These are phyloP conservation scores for Goffeauzyma gilvescens DNA, from an alignment of 768 basidiomycete genomes.

Conservation along the genomic window DNA sequence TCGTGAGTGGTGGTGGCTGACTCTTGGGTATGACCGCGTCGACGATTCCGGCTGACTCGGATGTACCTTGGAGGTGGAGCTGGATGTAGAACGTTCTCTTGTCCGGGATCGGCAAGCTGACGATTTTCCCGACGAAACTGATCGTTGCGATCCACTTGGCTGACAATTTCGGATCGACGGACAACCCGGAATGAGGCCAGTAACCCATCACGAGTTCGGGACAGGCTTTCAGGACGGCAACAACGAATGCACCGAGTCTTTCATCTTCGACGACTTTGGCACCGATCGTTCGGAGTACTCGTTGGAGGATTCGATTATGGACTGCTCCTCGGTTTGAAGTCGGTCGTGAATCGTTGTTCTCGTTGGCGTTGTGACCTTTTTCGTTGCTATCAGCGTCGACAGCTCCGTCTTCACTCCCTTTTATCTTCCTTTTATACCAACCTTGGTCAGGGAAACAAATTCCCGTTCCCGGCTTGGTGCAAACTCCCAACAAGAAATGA, in stretches of 20 bases:
- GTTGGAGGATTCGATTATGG: constrained; percentile 64
- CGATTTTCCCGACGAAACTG: constrained; percentile 55
- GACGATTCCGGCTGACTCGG: neutral
- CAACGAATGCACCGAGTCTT: constrained; percentile 61
- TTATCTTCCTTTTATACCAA: constrained; percentile 61
- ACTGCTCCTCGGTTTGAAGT: too few species aligned
- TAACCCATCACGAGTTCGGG: constrained; percentile 57
- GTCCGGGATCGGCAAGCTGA: constrained; percentile 55
- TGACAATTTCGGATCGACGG: constrained; percentile 23
- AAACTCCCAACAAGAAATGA: constrained; percentile 70
- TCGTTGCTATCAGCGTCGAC: constrained; percentile 24
- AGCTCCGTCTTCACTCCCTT: constrained; percentile 14
- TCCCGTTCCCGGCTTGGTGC: constrained; percentile 59
- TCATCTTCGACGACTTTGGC: constrained; percentile 70
- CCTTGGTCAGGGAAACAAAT: constrained; percentile 76
- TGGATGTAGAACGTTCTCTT: constrained; percentile 40
- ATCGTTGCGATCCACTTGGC: constrained; percentile 67
- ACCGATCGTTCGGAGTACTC: constrained; percentile 46
- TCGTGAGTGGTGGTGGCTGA: constrained; percentile 51
- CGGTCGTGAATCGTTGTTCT: constrained; percentile 18
- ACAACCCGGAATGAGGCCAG: constrained; percentile 29
- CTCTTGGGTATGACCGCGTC: constrained; percentile 38
- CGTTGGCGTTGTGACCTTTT: constrained; percentile 23
- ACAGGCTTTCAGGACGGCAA: constrained; percentile 61
- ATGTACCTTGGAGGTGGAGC: constrained; percentile 19